Evolutionary conservation across 805 yeast genomes (phyloP).

Genomic region (Candida corydali): DNA sequence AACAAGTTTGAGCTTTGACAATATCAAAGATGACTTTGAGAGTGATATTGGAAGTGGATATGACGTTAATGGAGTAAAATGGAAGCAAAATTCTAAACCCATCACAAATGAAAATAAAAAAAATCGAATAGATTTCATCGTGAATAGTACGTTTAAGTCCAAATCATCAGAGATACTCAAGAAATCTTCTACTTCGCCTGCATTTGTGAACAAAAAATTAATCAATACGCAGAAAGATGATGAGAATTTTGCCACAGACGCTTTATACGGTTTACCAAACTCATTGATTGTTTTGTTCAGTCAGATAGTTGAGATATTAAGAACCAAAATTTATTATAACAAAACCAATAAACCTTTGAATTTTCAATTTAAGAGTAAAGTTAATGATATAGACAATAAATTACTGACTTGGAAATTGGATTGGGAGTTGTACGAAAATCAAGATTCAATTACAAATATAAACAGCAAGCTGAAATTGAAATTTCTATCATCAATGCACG

Average conservation of each 20-base stretch:
- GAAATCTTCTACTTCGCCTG: slow-evolving; percentile 26
- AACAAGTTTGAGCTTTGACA: slow-evolving; percentile 44
- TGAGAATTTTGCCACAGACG: slow-evolving; percentile 67
- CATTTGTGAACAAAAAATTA: slow-evolving; percentile 38
- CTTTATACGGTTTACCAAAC: slow-evolving; percentile 80
- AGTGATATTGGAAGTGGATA: slow-evolving; percentile 22
- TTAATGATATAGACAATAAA: slow-evolving; percentile 36
- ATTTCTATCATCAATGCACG: slow-evolving; percentile 53
- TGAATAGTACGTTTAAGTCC: slow-evolving; percentile 12
- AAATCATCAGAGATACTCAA: background rate
- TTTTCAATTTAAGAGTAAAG: slow-evolving; percentile 19
- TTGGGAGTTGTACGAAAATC: slow-evolving; percentile 53
- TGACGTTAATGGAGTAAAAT: slow-evolving; percentile 35
- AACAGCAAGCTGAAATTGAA: slow-evolving; percentile 13
- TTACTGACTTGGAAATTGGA: slow-evolving; percentile 68
- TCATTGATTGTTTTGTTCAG: slow-evolving; percentile 69
- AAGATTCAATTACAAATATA: slow-evolving; percentile 7
- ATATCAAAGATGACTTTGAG: slow-evolving; percentile 32
- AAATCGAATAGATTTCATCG: slow-evolving; percentile 23
- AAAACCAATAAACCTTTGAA: slow-evolving; percentile 23
- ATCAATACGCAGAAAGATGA: slow-evolving; percentile 48
- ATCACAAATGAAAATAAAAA: slow-evolving; percentile 7
- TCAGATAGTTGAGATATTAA: slow-evolving; percentile 63
- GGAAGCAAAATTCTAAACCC: slow-evolving; percentile 9
- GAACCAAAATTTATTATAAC: slow-evolving; percentile 55